A percentile compares a stretch with the other conserved stretches of the same genome.
These are phyloP conservation scores for Perilla frutescens DNA, from an alignment of 257 asterid species.

Conservation along the genomic window DNA sequence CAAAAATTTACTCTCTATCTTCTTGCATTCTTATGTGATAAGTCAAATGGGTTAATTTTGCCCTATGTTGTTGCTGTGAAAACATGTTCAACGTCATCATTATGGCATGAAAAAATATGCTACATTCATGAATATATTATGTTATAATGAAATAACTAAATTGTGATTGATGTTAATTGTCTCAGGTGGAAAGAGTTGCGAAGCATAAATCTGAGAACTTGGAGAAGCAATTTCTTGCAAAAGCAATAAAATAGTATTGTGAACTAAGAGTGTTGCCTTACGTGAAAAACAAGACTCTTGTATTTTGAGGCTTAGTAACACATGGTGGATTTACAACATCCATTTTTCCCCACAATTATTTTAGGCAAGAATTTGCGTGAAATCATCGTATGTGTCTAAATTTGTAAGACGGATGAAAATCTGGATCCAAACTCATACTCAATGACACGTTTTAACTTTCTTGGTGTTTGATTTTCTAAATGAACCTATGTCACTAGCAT, in stretches of 20 bases:
- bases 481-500: too few species aligned
- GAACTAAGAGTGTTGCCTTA: slow-evolving; percentile 90
- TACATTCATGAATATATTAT: neutral
- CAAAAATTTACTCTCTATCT: neutral
- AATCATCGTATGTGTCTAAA: too few species aligned
- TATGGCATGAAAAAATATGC: too few species aligned
- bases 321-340: slow-evolving; percentile 15
- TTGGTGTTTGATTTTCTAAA: too few species aligned
- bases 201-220: slow-evolving; percentile 84
- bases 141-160: neutral
- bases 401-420: too few species aligned
- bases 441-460: too few species aligned
- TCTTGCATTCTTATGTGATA: too few species aligned
- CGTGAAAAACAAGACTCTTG: slow-evolving; percentile 77
- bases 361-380: too few species aligned
- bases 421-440: too few species aligned
- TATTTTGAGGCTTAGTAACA: slow-evolving; percentile 54
- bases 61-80: too few species aligned
- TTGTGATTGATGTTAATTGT: slow-evolving; percentile 23
- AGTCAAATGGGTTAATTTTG: too few species aligned
- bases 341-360: slow-evolving; percentile 4
- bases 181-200: slow-evolving; percentile 91
- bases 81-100: too few species aligned
- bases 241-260: slow-evolving; percentile 87
- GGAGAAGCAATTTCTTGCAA: slow-evolving; percentile 91